Base-by-base conservation (phyloP, 805 yeast species). In the Dipodascus geniculatus region DNA sequence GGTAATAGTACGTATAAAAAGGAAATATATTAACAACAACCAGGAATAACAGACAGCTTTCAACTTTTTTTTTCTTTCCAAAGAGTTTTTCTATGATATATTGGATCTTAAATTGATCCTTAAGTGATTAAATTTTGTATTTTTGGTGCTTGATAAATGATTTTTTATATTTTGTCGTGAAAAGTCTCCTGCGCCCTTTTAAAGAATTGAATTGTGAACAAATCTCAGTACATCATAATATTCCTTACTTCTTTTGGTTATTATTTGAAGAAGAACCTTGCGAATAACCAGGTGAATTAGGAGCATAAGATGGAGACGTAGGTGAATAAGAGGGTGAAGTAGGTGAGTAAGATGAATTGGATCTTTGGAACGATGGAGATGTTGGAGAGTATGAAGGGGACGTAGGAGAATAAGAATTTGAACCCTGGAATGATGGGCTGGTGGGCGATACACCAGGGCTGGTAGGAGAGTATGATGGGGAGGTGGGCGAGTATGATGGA, bases 401-500 rank as follows among this genome's bases (percentile, higher is more conserved):
- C 0, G 90, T 85, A 49, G 95, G 95, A 0, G 83, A 75, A 68
- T 87, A 87, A 2, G 71, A 61, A 56, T 95, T 96, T 0, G 90
- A 82, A 56, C 87, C 87, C 0, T 78, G 71, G 62, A 79, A 79
- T 0, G 65, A 58, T 58, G 84, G 83, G 4, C 80, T 74, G 0
- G 83, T 1, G 76, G 71, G 63, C 1, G 81, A 74, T 63, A 79
- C 77, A 35, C 63, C 58, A 60, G 93, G 91, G 3, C 87, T 80
- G 0, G 93, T 85, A 50, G 96, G 96, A 1, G 83, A 76, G 68
- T 87, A 87, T 0, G 71, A 60, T 56, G 96, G 97, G 0, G 85
- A 79, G 0, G 93, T 85, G 51, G 95, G 95, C 2, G 83, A 67
- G 66, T 87, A 89, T 8, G 75, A 65, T 57, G 90, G 89, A 2